Evolutionary conservation across 257 asterid genomes (phyloP).

Genomic region (Linaria vulgaris): DNA sequence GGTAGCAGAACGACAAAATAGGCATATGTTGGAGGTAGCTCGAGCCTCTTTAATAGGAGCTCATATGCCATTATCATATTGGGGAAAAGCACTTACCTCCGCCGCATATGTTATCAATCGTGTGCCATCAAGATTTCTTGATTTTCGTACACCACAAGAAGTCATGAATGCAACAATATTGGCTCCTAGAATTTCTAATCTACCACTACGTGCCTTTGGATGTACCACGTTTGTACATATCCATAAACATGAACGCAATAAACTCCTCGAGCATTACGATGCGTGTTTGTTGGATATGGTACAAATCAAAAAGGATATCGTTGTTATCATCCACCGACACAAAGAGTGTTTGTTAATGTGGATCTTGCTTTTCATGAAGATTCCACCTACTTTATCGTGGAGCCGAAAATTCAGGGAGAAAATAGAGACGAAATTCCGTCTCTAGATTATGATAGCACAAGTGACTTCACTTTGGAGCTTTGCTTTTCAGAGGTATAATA

Average conservation of each 20-base stretch:
- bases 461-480: too few species aligned
- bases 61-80: too few species aligned
- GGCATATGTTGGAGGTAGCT: constrained; percentile 1
- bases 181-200: neutral
- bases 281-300: too few species aligned
- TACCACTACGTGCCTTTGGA: constrained; percentile 1
- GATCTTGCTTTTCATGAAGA: neutral
- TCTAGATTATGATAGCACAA: neutral
- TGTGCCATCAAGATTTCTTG: neutral
- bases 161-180: neutral
- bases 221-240: constrained; percentile 23
- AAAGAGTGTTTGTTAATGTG: neutral
- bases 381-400: neutral
- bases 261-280: neutral
- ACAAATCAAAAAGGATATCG: too few species aligned
- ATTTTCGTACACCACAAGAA: neutral
- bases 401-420: constrained; percentile 9
- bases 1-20: constrained; percentile 2
- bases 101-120: too few species aligned
- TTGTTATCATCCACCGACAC: too few species aligned
- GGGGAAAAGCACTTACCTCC: too few species aligned
- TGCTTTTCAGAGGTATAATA: too few species aligned
- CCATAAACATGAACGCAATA: neutral
- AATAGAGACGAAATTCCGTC: neutral
- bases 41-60: neutral